Percentiles rank a stretch among this genome's conserved stretches.
These are phyloP conservation scores for Aspergillus hortae DNA, from an alignment of 2,329 filamentous ascomycete species.

Conservation along the genomic window DNA sequence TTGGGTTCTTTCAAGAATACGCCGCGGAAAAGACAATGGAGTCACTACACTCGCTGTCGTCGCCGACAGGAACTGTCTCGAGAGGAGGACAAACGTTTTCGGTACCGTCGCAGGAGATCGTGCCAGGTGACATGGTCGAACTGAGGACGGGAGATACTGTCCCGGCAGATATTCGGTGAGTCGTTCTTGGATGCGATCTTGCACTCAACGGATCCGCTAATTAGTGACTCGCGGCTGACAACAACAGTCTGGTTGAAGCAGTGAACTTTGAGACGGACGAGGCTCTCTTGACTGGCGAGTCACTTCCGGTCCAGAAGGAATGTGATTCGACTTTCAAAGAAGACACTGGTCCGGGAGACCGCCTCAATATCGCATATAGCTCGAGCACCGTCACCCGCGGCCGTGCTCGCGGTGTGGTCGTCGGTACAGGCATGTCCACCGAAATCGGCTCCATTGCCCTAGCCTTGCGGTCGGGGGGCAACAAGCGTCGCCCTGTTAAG, in stretches of 20 bases:
- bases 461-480: constrained; percentile 57
- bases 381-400: constrained; percentile 58
- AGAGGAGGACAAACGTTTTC: no score
- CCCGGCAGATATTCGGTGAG: constrained; percentile 27
- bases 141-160: no score
- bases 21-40: no score
- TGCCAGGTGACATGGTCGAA: no score
- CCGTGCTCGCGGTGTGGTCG: constrained; percentile 53
- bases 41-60: no score
- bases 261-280: constrained; percentile 20
- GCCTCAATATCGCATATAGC: no score
- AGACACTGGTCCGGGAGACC: constrained; percentile 56
- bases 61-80: no score
- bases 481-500: constrained; percentile 46
- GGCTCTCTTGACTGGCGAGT: no score
- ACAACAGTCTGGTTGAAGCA: constrained; percentile 43
- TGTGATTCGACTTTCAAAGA: constrained; percentile 35
- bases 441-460: constrained; percentile 61
- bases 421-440: constrained; percentile 57
- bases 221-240: no score
- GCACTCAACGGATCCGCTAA: constrained; percentile 25
- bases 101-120: no score
- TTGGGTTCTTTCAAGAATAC: no score
- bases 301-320: no score
- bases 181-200: constrained; percentile 1